These are phyloP conservation scores for Debaryomycetaceae sp. DNA, from an alignment of 1,139 yeast genomes.

Conservation along the genomic window DNA sequence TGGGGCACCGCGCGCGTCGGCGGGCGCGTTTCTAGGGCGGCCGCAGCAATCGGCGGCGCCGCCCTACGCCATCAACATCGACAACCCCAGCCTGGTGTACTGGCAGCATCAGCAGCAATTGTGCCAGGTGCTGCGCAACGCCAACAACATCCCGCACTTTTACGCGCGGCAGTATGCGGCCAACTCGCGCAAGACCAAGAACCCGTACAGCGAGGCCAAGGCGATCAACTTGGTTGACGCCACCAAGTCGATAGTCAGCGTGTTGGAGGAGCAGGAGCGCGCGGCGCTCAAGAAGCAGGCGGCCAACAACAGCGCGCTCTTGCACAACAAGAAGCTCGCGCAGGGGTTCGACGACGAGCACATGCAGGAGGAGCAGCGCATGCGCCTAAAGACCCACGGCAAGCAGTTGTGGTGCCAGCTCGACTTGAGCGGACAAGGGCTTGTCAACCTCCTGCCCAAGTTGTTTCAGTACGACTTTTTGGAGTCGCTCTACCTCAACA, in stretches of 20 bases:
- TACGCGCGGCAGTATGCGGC: conserved; percentile 93
- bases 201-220: conserved; percentile 41
- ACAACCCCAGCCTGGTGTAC: conserved; percentile 50
- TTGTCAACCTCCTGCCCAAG: conserved; percentile 64
- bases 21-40: too few relatives aligned
- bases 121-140: conserved; percentile 71
- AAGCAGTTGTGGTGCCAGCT: conserved; percentile 91
- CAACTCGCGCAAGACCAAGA: conserved; percentile 57
- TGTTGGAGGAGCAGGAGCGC: conserved; percentile 40
- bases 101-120: conserved; percentile 91
- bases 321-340: conserved; percentile 60
- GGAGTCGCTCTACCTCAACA: conserved; percentile 82
- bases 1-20: too few relatives aligned
- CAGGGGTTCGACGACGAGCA: conserved; percentile 67
- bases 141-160: conserved; percentile 68
- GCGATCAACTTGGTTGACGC: conserved; percentile 50
- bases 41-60: conserved; percentile 3
- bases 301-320: conserved; percentile 32
- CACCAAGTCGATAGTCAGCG: conserved; percentile 46
- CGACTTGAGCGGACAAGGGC: conserved; percentile 88
- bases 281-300: conserved; percentile 20
- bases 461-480: conserved; percentile 80
- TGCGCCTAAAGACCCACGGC: conserved; percentile 64
- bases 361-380: conserved; percentile 70
- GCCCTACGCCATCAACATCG: conserved; percentile 35